Base-by-base conservation (phyloP, 2,329 filamentous ascomycete genomes). In the Alternaria viburni region DNA sequence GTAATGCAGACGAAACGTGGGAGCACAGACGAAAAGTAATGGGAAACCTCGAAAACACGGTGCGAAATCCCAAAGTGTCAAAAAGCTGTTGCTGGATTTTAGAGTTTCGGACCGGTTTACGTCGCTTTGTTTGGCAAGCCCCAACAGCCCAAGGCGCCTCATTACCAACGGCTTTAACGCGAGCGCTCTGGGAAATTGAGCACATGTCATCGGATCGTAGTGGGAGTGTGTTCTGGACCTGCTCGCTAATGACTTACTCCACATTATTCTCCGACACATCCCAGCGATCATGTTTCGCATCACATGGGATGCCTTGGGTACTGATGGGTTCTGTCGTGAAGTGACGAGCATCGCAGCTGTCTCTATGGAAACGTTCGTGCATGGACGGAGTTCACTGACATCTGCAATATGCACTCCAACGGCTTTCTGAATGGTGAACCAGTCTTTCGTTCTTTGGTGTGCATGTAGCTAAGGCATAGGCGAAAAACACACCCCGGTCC, bases 101-200 rank as follows among this genome's bases (percentile, higher is more conserved):
- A 61, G 32, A 51, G 52, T 61, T 61, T 55, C 52, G 58, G 52
- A 61, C 58, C 58, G 52, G 52, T 45, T 61, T 21, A 44, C 52
- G 52, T 30, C 30, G 44, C 26, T n/a, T 25, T 49, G 25, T 25
- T 30, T 13, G 30, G 52, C 26, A 46, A 45, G 52, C 23, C 19
- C 30, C 52, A 45, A 55, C 28, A 55, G 25, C 52, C 52, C 52
- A 55, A 19, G n/a, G 36, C 52, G 52, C 52, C 52, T 55, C 41
- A 45, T 30, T 21, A 23, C 50, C 43, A 47, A 55, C 41, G 57
- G 28, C 28, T 10, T 41, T 32, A 23, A 45, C 43, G 28, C 51
- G 11, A 54, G 32, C 28, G 41, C 54, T 23, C 41, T 13, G 45
- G 44, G 52, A 47, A 61, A 28, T 26, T 32, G 30, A 47, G 58